These are phyloP conservation scores for Claviceps arundinis DNA, from an alignment of 2,329 filamentous ascomycete species.

Conservation along the genomic window DNA sequence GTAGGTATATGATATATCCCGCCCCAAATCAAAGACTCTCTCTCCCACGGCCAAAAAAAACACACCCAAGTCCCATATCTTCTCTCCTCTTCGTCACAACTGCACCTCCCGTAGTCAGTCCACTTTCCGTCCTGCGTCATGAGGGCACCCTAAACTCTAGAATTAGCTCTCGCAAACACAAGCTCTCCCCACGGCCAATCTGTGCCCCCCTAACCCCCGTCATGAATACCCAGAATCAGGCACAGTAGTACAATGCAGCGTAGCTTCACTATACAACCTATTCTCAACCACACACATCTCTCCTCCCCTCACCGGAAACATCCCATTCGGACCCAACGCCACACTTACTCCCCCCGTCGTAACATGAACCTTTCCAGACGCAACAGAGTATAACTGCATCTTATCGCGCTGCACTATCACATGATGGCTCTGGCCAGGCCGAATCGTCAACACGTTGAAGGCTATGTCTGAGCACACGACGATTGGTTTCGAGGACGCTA, in stretches of 20 bases:
- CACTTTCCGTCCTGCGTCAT: too few species aligned
- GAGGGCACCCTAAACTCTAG: too few species aligned
- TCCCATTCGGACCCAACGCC: constrained; percentile 28
- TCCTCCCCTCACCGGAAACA: constrained; percentile 29
- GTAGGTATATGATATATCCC: too few species aligned
- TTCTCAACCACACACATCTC: constrained; percentile 27
- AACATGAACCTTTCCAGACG: constrained; percentile 27
- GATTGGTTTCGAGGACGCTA: constrained; percentile 23
- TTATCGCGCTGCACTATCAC: constrained; percentile 18
- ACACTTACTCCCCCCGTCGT: constrained; percentile 24
- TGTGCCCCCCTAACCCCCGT: neutral
- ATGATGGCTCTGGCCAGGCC: constrained; percentile 21
- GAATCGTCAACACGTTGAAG: constrained; percentile 28
- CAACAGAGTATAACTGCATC: constrained; percentile 26
- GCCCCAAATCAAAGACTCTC: too few species aligned
- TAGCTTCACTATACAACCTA: constrained; percentile 28
- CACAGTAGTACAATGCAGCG: constrained; percentile 27
- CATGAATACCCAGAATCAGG: constrained; percentile 1
- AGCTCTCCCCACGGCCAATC: neutral
- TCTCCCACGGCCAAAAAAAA: too few species aligned
- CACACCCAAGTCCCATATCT: too few species aligned
- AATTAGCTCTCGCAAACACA: too few species aligned
- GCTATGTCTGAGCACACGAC: constrained; percentile 23
- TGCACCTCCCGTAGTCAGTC: too few species aligned
- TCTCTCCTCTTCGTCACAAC: too few species aligned